Conservation (phyloP, 768 basidiomycete species). For the Leccinellum rugosiceps region DNA sequence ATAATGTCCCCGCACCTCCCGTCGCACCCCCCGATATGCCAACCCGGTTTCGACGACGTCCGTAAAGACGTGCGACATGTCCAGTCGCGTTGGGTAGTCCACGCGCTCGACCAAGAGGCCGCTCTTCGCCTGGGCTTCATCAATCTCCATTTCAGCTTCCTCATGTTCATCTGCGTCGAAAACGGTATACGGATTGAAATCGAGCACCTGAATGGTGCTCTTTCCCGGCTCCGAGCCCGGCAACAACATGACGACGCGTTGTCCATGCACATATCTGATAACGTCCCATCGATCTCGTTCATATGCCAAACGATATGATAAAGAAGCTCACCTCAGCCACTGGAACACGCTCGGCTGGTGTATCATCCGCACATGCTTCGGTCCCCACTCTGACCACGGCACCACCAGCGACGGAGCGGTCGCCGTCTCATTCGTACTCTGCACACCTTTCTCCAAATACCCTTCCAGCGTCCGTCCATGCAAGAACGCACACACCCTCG, state of each 20-base stretch:
- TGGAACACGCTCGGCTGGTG: slow-evolving; percentile 29
- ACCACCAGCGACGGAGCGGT: slow-evolving; percentile 2
- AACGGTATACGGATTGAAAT: slow-evolving; percentile 29
- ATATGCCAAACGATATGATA: not conserved
- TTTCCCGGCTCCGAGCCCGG: slow-evolving; percentile 3
- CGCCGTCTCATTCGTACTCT: too few relatives aligned
- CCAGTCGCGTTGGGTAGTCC: slow-evolving; percentile 8
- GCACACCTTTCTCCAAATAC: slow-evolving; percentile 6
- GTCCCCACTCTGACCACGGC: slow-evolving; percentile 42
- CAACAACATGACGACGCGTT: slow-evolving; percentile 33
- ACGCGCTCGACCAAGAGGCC: not conserved
- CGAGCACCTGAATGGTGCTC: slow-evolving; percentile 23
- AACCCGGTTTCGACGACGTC: slow-evolving; percentile 25
- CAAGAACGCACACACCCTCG: slow-evolving; percentile 28
- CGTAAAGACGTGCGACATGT: slow-evolving; percentile 21
- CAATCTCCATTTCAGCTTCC: not conserved
- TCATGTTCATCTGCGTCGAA: not conserved
- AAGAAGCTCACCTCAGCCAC: slow-evolving; percentile 36
- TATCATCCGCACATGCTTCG: slow-evolving; percentile 32
- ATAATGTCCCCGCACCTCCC: slow-evolving; percentile 27
- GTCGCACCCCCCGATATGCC: slow-evolving; percentile 31
- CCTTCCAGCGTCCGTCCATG: slow-evolving; percentile 31
- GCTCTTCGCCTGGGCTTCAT: not conserved
- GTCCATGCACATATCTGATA: slow-evolving; percentile 41
- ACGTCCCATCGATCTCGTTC: not conserved